Evolutionary conservation across 192 early-diverging fungal genomes (phyloP), one percentile per base, ranked within the genome.

Genomic region (Geranomyces michiganensis): DNA sequence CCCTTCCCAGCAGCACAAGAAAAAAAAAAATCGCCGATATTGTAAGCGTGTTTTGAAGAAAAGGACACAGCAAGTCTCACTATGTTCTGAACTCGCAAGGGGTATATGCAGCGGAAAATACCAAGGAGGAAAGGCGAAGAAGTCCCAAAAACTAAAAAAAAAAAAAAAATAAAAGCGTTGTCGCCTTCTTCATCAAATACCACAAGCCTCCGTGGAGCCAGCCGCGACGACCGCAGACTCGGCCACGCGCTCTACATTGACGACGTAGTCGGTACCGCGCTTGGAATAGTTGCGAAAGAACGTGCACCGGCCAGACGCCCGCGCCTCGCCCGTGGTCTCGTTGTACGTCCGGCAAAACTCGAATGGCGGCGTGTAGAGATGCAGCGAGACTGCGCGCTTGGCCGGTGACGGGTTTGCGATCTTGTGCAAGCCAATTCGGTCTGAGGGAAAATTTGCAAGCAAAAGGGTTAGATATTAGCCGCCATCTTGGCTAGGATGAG

Each of bases 281-380:
- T 62, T 62, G 21, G 63, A 65, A 22, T 61, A 70, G 33, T 70
- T 56, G n/a, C 45, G 30, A 33, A 44, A 91, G 75, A 88, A 91
- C 7, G 83, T 72, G 56, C 86, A 88, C 41, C 82, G 74, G 22
- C 88, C 87, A 30, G 83, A 84, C 26, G 77, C 78, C 14, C 89
- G 77, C 1, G 86, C 80, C 31, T 63, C 71, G n/a, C 92, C 92
- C 0, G 92, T 94, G 0, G 66, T 56, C 70, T 93, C 91, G 58
- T 92, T 87, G 75, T 94, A 97, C 13, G 90, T 93, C 68, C 89
- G 90, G 81, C 93, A 95, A 41, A 83, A 84, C 24, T 92, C 76
- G 69, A 89, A 92, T 1, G 95, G 93, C 31, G 95, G 95, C 5
- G 92, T 91, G 71, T 97, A 97, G 48, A 97, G 80, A 74, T 97